Evolutionary conservation across 2,329 filamentous ascomycete genomes (phyloP), one percentile per base, ranked within the genome.

Genomic region (Phialocephala sp.): DNA sequence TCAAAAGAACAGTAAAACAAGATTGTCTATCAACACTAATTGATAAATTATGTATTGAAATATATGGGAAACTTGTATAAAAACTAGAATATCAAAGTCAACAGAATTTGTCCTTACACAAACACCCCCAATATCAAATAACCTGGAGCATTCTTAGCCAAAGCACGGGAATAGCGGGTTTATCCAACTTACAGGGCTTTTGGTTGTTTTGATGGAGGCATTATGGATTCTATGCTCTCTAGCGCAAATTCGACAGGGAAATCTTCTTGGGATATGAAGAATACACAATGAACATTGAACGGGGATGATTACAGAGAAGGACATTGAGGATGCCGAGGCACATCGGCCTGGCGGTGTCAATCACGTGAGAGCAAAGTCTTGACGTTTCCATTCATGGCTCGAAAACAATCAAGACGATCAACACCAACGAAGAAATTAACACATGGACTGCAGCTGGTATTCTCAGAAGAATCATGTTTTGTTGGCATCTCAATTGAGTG

Each of bases 51-150:
- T 27, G 37, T 22, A 1, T 27, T 11, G 2, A 20, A 24, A 20
- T 0, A 52, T 2, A 41, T 15, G 54, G 6, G 27, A 59, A 54
- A 18, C 2, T 43, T n/a, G 15, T 32, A 32, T 3, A 32, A 32
- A 50, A 41, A 15, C 36, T 41, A 12, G 12, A 50, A 15, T 18
- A 11, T 35, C 50, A 45, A 41, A 37, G 4, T 27, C 67, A 35
- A 54, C 27, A 35, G 24, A 35, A 14, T 12, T 14, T 32, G 9
- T 18, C 88, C 92, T 84, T 90, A 97, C 94, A 84, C 93, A 96
- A 72, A 99, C 95, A 68, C 95, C 95, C 45, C 95, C 95, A 72
- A 99, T 95, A 79, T 99, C 95, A 78, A 98, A 98, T 24, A 99
- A 83, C 37, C 73, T 74, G 55, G 4, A 8, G 2, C 36, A 36